These are phyloP conservation scores for Elongisporangium senticosum DNA, from an alignment of 352 stramenopile genomes.

Conservation along the genomic window DNA sequence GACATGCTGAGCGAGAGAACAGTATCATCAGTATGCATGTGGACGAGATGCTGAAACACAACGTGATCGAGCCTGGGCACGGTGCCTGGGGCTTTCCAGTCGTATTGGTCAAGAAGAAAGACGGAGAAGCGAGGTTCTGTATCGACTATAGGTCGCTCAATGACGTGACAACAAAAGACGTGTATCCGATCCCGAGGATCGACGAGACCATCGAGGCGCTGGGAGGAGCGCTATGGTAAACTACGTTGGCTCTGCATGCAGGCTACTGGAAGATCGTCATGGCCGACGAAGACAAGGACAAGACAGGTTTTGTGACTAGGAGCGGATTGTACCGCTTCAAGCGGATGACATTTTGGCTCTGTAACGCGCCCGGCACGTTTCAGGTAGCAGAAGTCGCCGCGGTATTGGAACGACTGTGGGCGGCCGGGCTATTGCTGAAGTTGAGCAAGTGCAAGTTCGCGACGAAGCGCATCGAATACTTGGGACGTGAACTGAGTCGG, in stretches of 20 bases:
- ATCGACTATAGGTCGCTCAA: conserved; percentile 18
- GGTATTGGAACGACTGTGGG: too few relatives aligned
- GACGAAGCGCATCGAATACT: too few relatives aligned
- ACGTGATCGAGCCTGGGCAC: too few relatives aligned
- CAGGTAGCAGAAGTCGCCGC: conserved; percentile 13
- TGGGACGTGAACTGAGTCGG: too few relatives aligned
- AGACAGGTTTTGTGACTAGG: conserved; percentile 14
- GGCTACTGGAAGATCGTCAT: conserved; percentile 15
- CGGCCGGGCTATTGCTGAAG: too few relatives aligned
- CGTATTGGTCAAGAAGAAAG: conserved; percentile 74
- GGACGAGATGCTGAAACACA: too few relatives aligned
- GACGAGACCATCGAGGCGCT: conserved; percentile 17
- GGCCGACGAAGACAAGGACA: conserved; percentile 6
- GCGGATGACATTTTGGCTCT: conserved; percentile 17
- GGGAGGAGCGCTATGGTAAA: conserved; percentile 9
- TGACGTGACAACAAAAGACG: conserved; percentile 16
- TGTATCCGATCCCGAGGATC: conserved; percentile 18
- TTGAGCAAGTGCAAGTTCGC: too few relatives aligned
- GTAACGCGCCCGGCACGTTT: conserved; percentile 20
- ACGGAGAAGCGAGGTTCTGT: conserved; percentile 14
- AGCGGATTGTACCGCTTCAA: conserved; percentile 12
- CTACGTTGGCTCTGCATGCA: conserved; percentile 8
- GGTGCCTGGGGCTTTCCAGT: not conserved
- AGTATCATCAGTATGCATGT: too few relatives aligned
- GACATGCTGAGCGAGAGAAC: too few relatives aligned